Percentiles rank a stretch among this genome's conserved stretches.
Conservation (phyloP, 768 basidiomycete genomes). For the Tulasnella sp. region DNA sequence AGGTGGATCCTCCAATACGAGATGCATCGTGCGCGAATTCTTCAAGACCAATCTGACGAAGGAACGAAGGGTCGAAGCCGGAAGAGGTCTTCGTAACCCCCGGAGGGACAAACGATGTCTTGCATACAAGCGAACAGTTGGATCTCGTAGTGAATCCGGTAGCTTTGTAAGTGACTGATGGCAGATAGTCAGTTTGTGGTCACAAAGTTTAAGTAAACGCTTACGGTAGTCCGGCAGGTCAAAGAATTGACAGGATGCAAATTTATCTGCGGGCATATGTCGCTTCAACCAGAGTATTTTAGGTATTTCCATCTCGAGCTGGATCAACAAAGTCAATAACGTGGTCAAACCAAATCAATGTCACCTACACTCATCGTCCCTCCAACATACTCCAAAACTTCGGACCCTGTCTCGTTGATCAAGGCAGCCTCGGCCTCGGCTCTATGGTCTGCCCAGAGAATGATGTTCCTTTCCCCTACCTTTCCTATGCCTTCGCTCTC, state of each 20-base stretch:
- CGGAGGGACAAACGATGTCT: conserved; percentile 81
- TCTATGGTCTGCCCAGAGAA: conserved; percentile 95
- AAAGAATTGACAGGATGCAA: conserved; percentile 68
- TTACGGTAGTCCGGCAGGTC: conserved; percentile 79
- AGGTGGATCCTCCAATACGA: conserved; percentile 61
- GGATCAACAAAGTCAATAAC: conserved; percentile 1
- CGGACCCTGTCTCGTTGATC: conserved; percentile 74
- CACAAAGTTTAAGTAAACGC: conserved; percentile 7
- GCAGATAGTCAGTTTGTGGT: conserved; percentile 14
- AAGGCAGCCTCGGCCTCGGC: conserved; percentile 82
- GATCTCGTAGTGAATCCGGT: conserved; percentile 67
- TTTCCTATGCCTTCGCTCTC: conserved; percentile 50
- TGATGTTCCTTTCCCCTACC: conserved; percentile 66
- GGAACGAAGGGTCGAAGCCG: conserved; percentile 87
- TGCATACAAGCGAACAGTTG: conserved; percentile 89
- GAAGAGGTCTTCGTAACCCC: conserved; percentile 32
- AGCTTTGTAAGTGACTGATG: conserved; percentile 69
- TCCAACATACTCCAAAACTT: conserved; percentile 88
- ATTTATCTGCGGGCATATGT: conserved; percentile 59
- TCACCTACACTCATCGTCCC: conserved; percentile 80
- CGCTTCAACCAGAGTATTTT: conserved; percentile 95
- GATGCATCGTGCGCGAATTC: conserved; percentile 54
- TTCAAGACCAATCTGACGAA: conserved; percentile 66
- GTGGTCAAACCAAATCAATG: neutral
- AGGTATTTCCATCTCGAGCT: conserved; percentile 98